Base-by-base conservation (phyloP, 495 filamentous ascomycete genomes). In the Daldinia loculata region DNA sequence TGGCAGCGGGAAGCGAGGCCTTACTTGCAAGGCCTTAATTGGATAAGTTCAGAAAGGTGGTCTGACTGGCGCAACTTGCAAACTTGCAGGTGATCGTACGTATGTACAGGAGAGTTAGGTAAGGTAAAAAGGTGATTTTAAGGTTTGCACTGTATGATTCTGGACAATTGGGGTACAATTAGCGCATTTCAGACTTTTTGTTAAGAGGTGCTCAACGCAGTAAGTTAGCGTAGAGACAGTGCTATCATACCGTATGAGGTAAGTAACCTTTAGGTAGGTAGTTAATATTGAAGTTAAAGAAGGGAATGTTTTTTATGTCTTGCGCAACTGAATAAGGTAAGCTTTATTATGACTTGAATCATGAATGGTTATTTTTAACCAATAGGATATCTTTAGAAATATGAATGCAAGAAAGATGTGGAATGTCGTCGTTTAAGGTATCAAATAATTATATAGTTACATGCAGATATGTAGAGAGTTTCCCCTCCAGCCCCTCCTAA, bases 331-430 rank as follows among this genome's bases (percentile, higher is more conserved):
- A 19, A 53, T 53, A 30, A 53, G 26, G 26, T 30, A 14, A 17
- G 50, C 14, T 53, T 30, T 29, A 24, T 17, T 29, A 30, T 17
- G 27, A 12, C 24, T 53, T 53, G 19, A 48, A 45, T 17, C 27
- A 19, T 14, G 11, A 11, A 48, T 48, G 41, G 19, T 53, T 53
- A 30, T 53, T 53, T 30, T 53, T 27, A 53, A 53, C 27, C 50
- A 30, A 53, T 53, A 53, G 50, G 26, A 53, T 53, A 53, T n/a
- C 50, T 53, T 53, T 53, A 53, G 50, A 53, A 30, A 53, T 8
- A 26, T 15, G 27, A 14, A 53, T 53, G 50, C 27, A 53, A 27
- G 26, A 30, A 30, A 53, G 50, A 48, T 48, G 43, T 48, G 43
- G 43, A 48, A 48, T 48, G 17, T 24, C 43, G 43, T 22, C 6